Evolutionary conservation across 768 basidiomycete species (phyloP), one percentile per base, ranked within the genome.

Genomic region (Cystofilobasidium capitatum): DNA sequence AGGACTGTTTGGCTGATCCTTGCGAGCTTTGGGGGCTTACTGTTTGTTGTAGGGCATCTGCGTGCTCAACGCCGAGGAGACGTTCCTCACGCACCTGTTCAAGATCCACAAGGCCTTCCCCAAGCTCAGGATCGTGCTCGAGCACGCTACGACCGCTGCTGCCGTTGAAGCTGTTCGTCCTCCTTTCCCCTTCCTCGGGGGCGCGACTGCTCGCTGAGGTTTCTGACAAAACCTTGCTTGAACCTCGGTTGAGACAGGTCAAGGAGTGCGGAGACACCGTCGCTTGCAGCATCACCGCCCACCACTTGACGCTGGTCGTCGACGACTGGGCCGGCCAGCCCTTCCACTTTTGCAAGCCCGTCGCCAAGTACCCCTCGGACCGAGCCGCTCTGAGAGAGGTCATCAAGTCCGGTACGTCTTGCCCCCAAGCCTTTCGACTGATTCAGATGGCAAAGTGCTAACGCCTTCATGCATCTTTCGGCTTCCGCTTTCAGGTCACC

Each of bases 241-340:
- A 45, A 35, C 20, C 57, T 69, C 24, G 31, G 64, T n/a, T n/a
- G n/a, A n/a, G n/a, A n/a, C 67, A 72, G 74, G 78, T 80, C 71
- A 71, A 75, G 59, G 73, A n/a, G 72, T 80, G 29, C 69, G 92
- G 84, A 0, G 79, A 80, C 71, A 96, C 86, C 24, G 92, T 99
- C 47, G 94, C 86, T 24, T 98, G 96, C 77, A 89, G 91, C 10
- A 97, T 99, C 77, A 99, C 96, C 1, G 88, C 93, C 0, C 96
- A 99, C 77, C 96, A 99, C 76, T 84, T 99, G 54, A 85, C 83
- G 35, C 82, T 99, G 58, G 96, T 89, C 8, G 90, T 97, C 4
- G 94, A 99, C 77, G 89, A 92, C 72, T 97, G 93, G 86, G 92
- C 92, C 1, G 90, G 92, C 1, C 91, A 98, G 76, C 84, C 89